A percentile compares a stretch with the other conserved stretches of the same genome.
phyloP scores from a whole-genome alignment of 768 basidiomycete species.

The Tylopilus sp. region DNA sequence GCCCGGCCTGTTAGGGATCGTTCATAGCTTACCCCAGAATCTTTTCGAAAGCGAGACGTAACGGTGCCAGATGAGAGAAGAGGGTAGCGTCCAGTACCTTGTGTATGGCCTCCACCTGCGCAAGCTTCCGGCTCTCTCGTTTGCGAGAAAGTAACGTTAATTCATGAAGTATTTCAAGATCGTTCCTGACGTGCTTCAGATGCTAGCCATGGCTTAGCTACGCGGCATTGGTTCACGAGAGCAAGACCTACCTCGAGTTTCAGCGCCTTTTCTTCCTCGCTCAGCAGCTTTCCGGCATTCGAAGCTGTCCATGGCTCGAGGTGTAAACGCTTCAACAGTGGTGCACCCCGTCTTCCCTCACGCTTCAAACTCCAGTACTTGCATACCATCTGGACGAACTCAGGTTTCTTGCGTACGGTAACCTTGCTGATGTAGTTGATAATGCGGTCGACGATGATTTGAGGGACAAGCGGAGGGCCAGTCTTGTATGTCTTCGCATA shows the following conservation, averaged over 20 bases:
- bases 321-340: conserved; percentile 87
- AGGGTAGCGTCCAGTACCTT: conserved; percentile 59
- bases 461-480: conserved; percentile 89
- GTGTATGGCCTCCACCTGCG: conserved; percentile 63
- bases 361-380: conserved; percentile 98
- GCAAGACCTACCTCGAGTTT: conserved; percentile 68
- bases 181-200: conserved; percentile 63
- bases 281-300: conserved; percentile 57
- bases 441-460: conserved; percentile 78
- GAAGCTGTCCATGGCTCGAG: conserved; percentile 96
- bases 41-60: conserved; percentile 66
- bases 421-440: conserved; percentile 69
- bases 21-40: conserved; percentile 58
- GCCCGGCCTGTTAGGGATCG: background rate
- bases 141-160: conserved; percentile 66
- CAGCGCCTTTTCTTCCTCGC: conserved; percentile 76
- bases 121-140: conserved; percentile 79
- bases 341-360: conserved; percentile 90
- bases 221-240: background rate
- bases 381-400: conserved; percentile 75
- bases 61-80: conserved; percentile 58
- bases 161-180: conserved; percentile 69
- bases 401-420: conserved; percentile 66
- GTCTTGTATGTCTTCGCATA: conserved; percentile 91
- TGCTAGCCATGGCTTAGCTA: conserved; percentile 30